Percentiles rank a stretch among this genome's conserved stretches.
Evolutionary conservation across 2,329 filamentous ascomycete species (phyloP).

Genomic region (Graphiopsis chlorocephala): DNA sequence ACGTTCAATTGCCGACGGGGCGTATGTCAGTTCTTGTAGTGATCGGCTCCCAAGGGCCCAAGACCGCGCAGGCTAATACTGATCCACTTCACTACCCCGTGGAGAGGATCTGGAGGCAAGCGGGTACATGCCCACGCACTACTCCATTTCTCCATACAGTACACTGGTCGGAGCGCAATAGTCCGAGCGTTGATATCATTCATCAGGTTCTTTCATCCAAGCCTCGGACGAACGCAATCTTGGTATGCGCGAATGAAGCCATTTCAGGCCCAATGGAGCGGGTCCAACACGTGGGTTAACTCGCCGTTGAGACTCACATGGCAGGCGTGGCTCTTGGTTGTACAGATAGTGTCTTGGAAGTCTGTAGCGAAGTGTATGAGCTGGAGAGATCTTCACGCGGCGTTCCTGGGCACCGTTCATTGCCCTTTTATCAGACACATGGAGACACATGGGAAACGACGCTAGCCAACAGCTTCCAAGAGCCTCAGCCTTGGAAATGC

Average conservation of each 20-base stretch:
- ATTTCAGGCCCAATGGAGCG: neutral
- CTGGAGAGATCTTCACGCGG: neutral
- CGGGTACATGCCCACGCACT: neutral
- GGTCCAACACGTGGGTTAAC: slow-evolving; percentile 5
- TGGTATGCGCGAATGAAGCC: slow-evolving; percentile 2
- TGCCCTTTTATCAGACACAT: neutral
- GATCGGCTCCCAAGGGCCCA: neutral
- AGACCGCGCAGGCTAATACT: neutral
- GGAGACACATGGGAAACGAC: neutral
- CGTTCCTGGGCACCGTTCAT: neutral
- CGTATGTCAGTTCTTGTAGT: neutral
- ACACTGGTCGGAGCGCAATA: neutral
- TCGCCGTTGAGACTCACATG: slow-evolving; percentile 9
- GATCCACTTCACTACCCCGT: slow-evolving; percentile 8
- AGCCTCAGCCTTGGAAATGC: neutral
- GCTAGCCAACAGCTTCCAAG: neutral
- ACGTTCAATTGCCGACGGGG: neutral
- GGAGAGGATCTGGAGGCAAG: slow-evolving; percentile 9
- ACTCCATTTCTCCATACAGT: neutral
- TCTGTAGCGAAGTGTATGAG: slow-evolving; percentile 4
- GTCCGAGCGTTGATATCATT: slow-evolving; percentile 2
- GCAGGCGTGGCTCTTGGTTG: neutral
- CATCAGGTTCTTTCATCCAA: neutral
- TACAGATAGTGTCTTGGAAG: slow-evolving; percentile 1
- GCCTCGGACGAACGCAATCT: slow-evolving; percentile 15